Percentiles rank a stretch among this genome's conserved stretches.
Conservation (phyloP, 2,329 filamentous ascomycete genomes). For the Aspergillus puulaauensis region DNA sequence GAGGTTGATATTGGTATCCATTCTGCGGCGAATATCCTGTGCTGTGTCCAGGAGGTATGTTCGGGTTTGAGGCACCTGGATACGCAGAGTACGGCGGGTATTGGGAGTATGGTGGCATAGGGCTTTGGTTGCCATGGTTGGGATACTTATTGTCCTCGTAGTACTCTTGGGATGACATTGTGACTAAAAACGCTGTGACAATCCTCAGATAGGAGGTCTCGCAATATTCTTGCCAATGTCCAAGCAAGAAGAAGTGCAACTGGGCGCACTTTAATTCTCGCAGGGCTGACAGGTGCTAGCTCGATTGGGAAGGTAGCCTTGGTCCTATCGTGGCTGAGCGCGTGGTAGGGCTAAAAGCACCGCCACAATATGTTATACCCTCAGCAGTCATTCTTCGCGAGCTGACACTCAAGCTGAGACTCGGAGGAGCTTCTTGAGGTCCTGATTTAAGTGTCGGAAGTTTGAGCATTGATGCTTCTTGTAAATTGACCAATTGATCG, state of each 20-base stretch:
- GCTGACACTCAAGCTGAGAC: not conserved
- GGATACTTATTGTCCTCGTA: not conserved
- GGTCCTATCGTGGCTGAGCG: constrained; percentile 1
- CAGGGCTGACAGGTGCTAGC: constrained; percentile 3
- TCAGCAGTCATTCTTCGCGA: not conserved
- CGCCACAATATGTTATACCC: not conserved
- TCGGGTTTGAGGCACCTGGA: not conserved
- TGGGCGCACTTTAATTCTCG: not conserved
- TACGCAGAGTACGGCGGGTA: not conserved
- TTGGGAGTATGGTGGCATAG: not conserved
- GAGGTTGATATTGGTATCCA: not conserved
- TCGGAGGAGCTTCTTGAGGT: too few species aligned
- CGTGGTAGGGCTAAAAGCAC: not conserved
- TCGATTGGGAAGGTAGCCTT: not conserved
- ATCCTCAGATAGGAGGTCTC: not conserved
- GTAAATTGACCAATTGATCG: too few species aligned
- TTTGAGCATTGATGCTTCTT: too few species aligned
- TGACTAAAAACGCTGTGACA: not conserved
- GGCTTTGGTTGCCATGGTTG: not conserved
- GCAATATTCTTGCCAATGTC: not conserved
- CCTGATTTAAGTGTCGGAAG: not conserved
- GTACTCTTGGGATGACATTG: constrained; percentile 5
- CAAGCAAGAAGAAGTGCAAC: not conserved
- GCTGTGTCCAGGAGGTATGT: too few species aligned
- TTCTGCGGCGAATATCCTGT: not conserved